Percentiles rank a stretch among this genome's conserved stretches.
These are phyloP conservation scores for Cladosporium oxysporum DNA, from an alignment of 2,329 filamentous ascomycete species.

Conservation along the genomic window DNA sequence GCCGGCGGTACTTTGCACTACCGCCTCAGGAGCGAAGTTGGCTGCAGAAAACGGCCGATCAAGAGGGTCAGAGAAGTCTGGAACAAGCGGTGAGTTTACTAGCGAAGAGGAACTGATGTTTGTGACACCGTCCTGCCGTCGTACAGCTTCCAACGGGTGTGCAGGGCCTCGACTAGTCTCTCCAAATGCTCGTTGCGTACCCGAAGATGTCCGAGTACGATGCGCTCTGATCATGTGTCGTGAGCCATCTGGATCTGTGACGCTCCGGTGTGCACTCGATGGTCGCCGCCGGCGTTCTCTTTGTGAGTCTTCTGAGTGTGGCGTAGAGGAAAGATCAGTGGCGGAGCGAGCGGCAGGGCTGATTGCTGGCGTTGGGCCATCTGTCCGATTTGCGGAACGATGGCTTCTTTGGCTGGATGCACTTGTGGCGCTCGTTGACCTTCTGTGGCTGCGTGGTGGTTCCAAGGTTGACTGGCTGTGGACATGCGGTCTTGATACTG, in stretches of 20 bases:
- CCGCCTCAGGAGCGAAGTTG: conserved; percentile 34
- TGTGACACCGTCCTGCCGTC: conserved; percentile 19
- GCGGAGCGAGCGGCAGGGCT: conserved; percentile 62
- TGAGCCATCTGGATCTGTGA: conserved; percentile 39
- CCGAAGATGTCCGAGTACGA: conserved; percentile 23
- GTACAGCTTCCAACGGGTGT: conserved; percentile 23
- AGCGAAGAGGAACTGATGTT: conserved; percentile 28
- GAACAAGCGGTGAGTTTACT: conserved; percentile 12
- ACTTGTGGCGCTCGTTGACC: conserved; percentile 50
- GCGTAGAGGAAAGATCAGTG: conserved; percentile 58
- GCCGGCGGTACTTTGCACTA: background rate
- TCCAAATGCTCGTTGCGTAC: background rate
- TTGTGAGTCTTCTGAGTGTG: conserved; percentile 33
- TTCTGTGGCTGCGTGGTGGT: conserved; percentile 34
- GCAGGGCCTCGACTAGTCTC: conserved; percentile 1
- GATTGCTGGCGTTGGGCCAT: conserved; percentile 45
- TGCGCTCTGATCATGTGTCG: conserved; percentile 2
- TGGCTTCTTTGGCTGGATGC: conserved; percentile 32
- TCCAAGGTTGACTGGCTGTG: conserved; percentile 44
- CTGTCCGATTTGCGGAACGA: conserved; percentile 41
- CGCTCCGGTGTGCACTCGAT: conserved; percentile 48
- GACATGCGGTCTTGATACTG: conserved; percentile 50
- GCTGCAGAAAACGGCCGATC: conserved; percentile 28
- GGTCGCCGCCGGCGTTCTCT: conserved; percentile 38
- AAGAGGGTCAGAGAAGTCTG: conserved; percentile 18